Evolutionary conservation across 176 grass and related monocot genomes (phyloP), one percentile per base, ranked within the genome.

Genomic region (Poa annua): DNA sequence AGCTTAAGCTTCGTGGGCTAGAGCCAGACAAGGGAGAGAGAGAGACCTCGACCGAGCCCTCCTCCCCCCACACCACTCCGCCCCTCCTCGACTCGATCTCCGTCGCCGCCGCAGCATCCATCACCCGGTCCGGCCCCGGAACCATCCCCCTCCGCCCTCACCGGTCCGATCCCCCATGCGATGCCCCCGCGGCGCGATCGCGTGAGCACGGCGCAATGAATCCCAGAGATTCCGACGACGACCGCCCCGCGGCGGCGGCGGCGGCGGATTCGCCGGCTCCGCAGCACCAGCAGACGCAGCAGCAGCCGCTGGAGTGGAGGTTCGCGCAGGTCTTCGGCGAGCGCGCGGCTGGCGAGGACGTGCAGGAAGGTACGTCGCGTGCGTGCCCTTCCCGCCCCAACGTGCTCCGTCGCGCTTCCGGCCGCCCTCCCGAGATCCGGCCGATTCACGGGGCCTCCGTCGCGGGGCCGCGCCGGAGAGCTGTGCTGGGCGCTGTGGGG

Each of bases 311-410:
- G 67, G 94, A 96, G 39, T 96, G 94, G 94, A 79, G 84, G 59
- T 96, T 96, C 81, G 91, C 94, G 34, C 94, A 96, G 94, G 94
- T 96, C 80, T 96, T 96, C 84, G 94, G 94, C 79, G 91, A 96
- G 80, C 91, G 94, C 64, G 63, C 88, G 71, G 88, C 94, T 39
- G 94, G 94, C 48, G 94, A 96, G 79, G 94, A 96, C 84, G 91
- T 96, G 65, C 94, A 93, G 86, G 94, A 96, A 96, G 94, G 94
- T 96, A 87, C 52, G 62, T 53, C 75, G 38, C 21, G n/a, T 16
- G 32, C 52, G 25, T 41, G 1, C 29, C 29, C 29, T n/a, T 38
- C 38, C 38, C 44, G 11, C 47, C 13, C 78, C 19, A 49, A 73
- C 45, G 24, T 14, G 22, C 44, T n/a, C n/a, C n/a, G n/a, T 15